Base-by-base conservation (phyloP, 2,329 filamentous ascomycete genomes). In the Periconia sp. region DNA sequence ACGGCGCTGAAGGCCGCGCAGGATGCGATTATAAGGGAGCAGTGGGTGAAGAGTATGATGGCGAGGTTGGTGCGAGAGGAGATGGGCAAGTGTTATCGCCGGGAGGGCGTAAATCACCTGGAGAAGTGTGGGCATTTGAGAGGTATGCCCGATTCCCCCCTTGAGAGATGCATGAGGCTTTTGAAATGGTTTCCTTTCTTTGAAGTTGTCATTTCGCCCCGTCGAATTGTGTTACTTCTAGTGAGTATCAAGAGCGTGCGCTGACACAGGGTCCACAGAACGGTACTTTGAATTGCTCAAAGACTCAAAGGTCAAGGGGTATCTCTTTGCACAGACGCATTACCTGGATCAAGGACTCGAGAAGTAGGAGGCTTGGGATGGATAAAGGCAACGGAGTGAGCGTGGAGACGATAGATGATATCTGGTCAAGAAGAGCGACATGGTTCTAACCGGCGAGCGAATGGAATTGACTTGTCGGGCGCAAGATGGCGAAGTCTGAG, bases 41-140 rank as follows among this genome's bases (percentile, higher is more conserved):
- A 94, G 77, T 94, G 89, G 89, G 88, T 94, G 47, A 85, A 84
- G 69, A 85, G 86, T 69, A 94, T 94, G 89, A 94, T 92, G 89
- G 87, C 87, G 44, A 80, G 89, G 49, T 75, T 94, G 52, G 87
- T 94, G 41, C 78, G 87, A 53, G 87, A 92, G 70, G 89, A 94
- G 78, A 77, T 94, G 76, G 81, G 85, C 72, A 92, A 90, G 77
- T 94, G 89, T 78, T 94, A 94, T 74, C 83, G 84, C 72, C 80
- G 83, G 57, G 87, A 94, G 74, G 89, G 89, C 43, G 87, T 92
- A 56, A 94, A 94, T 72, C 89, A 94, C 70, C 73, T 94, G 70
- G 89, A 92, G 80, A 94, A 92, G 76, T 94, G 89, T 72, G 88
- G 88, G 55, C 77, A 81, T 62, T 71, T 92, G 73, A 80, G 89